Evolutionary conservation across 305 asterid genomes (phyloP).

Genomic region (Euphrasia arctica): DNA sequence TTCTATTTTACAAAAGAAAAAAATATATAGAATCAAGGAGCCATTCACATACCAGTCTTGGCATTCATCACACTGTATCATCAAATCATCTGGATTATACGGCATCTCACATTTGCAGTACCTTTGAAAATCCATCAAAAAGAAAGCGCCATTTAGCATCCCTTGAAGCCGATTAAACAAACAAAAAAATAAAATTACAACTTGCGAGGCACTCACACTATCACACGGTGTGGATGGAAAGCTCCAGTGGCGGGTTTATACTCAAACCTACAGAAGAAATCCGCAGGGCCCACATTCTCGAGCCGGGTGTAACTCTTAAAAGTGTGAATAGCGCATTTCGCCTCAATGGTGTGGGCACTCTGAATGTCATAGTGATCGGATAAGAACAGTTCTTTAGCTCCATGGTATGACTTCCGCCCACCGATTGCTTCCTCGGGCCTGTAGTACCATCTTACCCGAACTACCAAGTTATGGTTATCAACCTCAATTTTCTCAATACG

Average conservation of each 20-base stretch:
- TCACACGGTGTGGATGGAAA: slow-evolving; percentile 51
- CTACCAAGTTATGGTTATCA: slow-evolving; percentile 40
- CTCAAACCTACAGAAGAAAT: slow-evolving; percentile 61
- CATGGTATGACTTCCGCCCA: slow-evolving; percentile 64
- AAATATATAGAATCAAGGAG: background rate
- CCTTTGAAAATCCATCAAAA: slow-evolving; percentile 31
- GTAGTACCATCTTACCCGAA: slow-evolving; percentile 72
- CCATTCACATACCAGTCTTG: slow-evolving; percentile 54
- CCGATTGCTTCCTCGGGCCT: slow-evolving; percentile 72
- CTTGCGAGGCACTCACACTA: slow-evolving; percentile 52
- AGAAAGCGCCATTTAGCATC: slow-evolving; percentile 22
- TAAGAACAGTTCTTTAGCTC: slow-evolving; percentile 61
- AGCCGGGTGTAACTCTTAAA: slow-evolving; percentile 60
- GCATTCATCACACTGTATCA: slow-evolving; percentile 76
- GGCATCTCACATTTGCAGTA: slow-evolving; percentile 86
- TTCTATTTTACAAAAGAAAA: background rate
- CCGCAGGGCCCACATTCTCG: slow-evolving; percentile 48
- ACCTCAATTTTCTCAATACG: slow-evolving; percentile 63
- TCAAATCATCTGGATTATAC: slow-evolving; percentile 75
- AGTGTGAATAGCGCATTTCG: slow-evolving; percentile 56
- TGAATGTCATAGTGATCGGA: slow-evolving; percentile 68
- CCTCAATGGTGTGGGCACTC: slow-evolving; percentile 65
- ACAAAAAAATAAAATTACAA: background rate
- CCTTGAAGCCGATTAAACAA: background rate
- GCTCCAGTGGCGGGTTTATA: slow-evolving; percentile 52